These are phyloP conservation scores for Penicillium paxilli DNA, from an alignment of 495 filamentous ascomycete species.

Conservation along the genomic window DNA sequence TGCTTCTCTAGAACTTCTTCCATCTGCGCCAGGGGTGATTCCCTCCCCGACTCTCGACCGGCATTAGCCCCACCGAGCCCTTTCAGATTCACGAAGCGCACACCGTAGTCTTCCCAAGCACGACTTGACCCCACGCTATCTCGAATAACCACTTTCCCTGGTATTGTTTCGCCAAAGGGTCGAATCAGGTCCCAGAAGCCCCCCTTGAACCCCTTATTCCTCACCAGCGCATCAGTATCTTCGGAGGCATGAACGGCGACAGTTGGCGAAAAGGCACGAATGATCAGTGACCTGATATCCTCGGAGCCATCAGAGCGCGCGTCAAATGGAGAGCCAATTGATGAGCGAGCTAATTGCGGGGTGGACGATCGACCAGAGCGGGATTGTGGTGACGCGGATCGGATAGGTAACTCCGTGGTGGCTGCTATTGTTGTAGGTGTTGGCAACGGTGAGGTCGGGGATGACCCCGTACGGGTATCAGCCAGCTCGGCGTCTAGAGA, in stretches of 20 bases:
- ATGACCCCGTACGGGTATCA: constrained; percentile 53
- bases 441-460: constrained; percentile 41
- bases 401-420: constrained; percentile 38
- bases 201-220: constrained; percentile 79
- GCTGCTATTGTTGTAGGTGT: no score
- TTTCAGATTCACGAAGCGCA: constrained; percentile 70
- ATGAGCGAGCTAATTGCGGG: constrained; percentile 55
- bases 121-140: constrained; percentile 83
- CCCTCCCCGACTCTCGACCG: constrained; percentile 21
- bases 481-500: constrained; percentile 49
- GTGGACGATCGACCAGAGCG: constrained; percentile 62
- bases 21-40: constrained; percentile 48
- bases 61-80: constrained; percentile 18
- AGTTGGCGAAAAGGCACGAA: constrained; percentile 82
- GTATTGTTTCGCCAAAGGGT: constrained; percentile 87
- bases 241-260: constrained; percentile 79
- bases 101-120: constrained; percentile 85
- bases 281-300: constrained; percentile 72
- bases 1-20: constrained; percentile 60
- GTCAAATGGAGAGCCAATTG: constrained; percentile 52
- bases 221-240: constrained; percentile 78
- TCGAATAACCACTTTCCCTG: constrained; percentile 84
- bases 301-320: constrained; percentile 50
- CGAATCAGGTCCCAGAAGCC: constrained; percentile 83
- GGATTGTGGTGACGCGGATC: constrained; percentile 53